A percentile compares a stretch with the other conserved stretches of the same genome.
Conservation (phyloP, 2,329 filamentous ascomycete species). For the Trichoderma koningii region DNA sequence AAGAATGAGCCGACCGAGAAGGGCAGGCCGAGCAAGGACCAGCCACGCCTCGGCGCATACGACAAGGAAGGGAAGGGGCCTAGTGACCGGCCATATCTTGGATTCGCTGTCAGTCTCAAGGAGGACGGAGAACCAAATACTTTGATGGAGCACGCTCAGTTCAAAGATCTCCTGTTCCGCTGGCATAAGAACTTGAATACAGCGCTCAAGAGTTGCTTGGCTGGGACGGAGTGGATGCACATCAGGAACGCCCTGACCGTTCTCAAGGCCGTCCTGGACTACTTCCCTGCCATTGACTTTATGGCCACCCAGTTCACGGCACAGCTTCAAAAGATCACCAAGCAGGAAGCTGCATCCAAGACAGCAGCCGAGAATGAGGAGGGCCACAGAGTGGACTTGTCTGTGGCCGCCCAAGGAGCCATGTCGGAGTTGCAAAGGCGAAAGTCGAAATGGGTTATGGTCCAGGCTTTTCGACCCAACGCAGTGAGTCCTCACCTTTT, state of each 20-base stretch:
- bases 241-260: conserved; percentile 94
- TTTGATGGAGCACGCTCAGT: conserved; percentile 82
- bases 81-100: conserved; percentile 62
- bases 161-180: conserved; percentile 79
- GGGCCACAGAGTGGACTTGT: conserved; percentile 70
- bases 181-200: conserved; percentile 85
- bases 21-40: conserved; percentile 44
- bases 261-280: conserved; percentile 75
- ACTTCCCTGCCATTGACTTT: conserved; percentile 87
- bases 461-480: conserved; percentile 70
- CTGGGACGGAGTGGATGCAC: conserved; percentile 90
- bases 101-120: conserved; percentile 76
- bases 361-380: conserved; percentile 51
- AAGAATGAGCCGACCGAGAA: conserved; percentile 59
- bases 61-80: conserved; percentile 70
- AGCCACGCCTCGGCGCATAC: conserved; percentile 70
- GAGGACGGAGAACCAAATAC: conserved; percentile 64
- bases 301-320: conserved; percentile 71
- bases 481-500: conserved; percentile 48
- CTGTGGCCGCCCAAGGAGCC: conserved; percentile 71
- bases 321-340: conserved; percentile 66
- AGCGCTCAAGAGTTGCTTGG: conserved; percentile 79
- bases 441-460: conserved; percentile 70
- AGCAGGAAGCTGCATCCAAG: conserved; percentile 59
- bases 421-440: conserved; percentile 69